Evolutionary conservation across 805 yeast genomes (phyloP), one percentile per base, ranked within the genome.

Genomic region (Lachancea meyersii): DNA sequence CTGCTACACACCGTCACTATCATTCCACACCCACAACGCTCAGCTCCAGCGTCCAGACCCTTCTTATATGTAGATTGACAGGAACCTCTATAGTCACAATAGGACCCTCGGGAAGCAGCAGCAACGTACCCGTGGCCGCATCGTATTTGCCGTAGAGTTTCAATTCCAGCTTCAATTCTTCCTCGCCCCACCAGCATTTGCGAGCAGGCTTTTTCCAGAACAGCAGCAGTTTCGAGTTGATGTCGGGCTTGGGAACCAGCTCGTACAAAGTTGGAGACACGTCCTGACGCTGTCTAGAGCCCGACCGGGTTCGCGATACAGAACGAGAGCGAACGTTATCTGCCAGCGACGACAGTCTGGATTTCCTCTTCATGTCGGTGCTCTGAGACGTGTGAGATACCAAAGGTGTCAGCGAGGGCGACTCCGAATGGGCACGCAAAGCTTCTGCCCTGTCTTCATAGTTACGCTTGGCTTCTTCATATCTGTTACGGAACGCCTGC

Each of bases 171-270:
- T 77, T 79, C 17, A 77, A 63, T 22, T 64, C 69, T 34, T 78
- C 76, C 58, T 79, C 77, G 5, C 86, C 74, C 98, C 98, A 93
- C 98, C 98, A 93, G 67, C 98, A 93, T 60, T 93, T 93, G 58
- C 97, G 76, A 2, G 98, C 98, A 1, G 98, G 98, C 60, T 93
- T 93, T 49, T 95, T 76, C 97, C 98, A 93, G 59, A 93, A 93
- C 40, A 93, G 67, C 28, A 93, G 70, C 40, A 93, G 72, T 62
- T 93, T 93, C 52, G 63, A 58, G 71, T 77, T 49, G 55, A 68
- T 52, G 34, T 61, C 59, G 19, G 65, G 64, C 30, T 54, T 58
- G n/a, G 62, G 60, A 19, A 58, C 63, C 37, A 58, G 49, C 23
- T 61, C 66, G 41, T 60, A 61, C 14, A 58, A 52, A 35, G 50